Evolutionary conservation across 805 yeast species (phyloP).

Genomic region (Metschnikowia cubensis): DNA sequence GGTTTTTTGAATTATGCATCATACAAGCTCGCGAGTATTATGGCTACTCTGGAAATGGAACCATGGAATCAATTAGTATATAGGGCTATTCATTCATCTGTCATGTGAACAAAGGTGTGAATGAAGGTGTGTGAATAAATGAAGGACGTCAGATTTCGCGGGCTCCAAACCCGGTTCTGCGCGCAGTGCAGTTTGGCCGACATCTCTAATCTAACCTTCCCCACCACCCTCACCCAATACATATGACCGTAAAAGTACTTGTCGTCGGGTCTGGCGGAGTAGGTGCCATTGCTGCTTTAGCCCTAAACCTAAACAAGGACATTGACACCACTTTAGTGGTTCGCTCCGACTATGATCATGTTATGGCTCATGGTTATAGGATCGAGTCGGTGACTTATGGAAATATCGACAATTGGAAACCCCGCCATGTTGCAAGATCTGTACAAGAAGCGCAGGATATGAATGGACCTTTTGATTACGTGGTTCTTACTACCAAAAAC

Average conservation of each 20-base stretch:
- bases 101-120: no score
- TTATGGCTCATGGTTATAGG: slow-evolving; percentile 13
- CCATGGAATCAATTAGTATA: slow-evolving; percentile 4
- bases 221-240: not conserved
- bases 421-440: slow-evolving; percentile 9
- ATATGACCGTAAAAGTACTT: slow-evolving; percentile 13
- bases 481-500: slow-evolving; percentile 33
- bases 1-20: slow-evolving; percentile 66
- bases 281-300: slow-evolving; percentile 17
- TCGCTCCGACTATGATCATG: slow-evolving; percentile 16
- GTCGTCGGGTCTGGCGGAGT: slow-evolving; percentile 21
- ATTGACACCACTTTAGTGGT: slow-evolving; percentile 17
- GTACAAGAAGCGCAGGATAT: slow-evolving; percentile 13
- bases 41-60: slow-evolving; percentile 23
- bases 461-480: slow-evolving; percentile 25
- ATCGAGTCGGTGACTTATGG: slow-evolving; percentile 17
- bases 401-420: slow-evolving; percentile 14
- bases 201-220: no score
- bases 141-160: no score
- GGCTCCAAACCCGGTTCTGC: not conserved
- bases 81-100: not conserved
- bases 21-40: slow-evolving; percentile 52
- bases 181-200: not conserved
- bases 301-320: slow-evolving; percentile 10
- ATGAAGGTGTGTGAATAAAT: not conserved